Evolutionary conservation across 192 early-diverging fungal species (phyloP).

Genomic region (Blastocladiella britannica): DNA sequence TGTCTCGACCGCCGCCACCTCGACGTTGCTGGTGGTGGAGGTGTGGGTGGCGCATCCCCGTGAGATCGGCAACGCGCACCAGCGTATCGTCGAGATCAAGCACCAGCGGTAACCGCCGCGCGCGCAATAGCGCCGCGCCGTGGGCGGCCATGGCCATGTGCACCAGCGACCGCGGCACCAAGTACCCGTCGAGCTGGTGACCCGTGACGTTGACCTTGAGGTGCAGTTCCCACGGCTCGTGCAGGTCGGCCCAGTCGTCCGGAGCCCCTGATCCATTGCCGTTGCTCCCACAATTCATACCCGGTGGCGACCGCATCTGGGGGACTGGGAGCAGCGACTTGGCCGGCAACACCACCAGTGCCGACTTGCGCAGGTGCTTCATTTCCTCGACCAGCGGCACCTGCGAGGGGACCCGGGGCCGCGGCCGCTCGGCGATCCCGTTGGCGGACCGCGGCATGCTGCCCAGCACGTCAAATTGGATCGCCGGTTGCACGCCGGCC

Average conservation of each 20-base stretch:
- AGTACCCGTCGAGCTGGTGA: slow-evolving; percentile 42
- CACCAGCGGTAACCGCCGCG: slow-evolving; percentile 40
- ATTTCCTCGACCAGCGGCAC: background rate
- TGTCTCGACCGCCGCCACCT: too few species aligned
- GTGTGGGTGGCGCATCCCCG: too few species aligned
- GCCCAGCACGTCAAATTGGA: background rate
- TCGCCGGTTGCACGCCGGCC: background rate
- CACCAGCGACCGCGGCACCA: slow-evolving; percentile 27
- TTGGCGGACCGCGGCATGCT: background rate
- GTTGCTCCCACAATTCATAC: too few species aligned
- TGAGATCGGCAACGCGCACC: slow-evolving; percentile 42
- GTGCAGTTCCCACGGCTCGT: slow-evolving; percentile 40
- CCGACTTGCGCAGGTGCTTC: background rate
- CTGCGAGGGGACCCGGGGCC: background rate
- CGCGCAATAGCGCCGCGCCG: slow-evolving; percentile 19
- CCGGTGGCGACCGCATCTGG: too few species aligned
- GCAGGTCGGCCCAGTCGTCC: slow-evolving; percentile 16
- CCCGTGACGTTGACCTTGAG: slow-evolving; percentile 40
- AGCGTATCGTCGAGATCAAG: slow-evolving; percentile 61
- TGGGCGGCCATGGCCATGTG: slow-evolving; percentile 27
- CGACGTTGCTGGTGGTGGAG: too few species aligned
- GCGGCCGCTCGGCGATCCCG: background rate
- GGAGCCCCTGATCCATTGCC: too few species aligned
- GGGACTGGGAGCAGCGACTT: too few species aligned
- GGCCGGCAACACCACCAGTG: too few species aligned